These are phyloP conservation scores for Fusarium sambucinum DNA, from an alignment of 2,329 filamentous ascomycete genomes.

Conservation along the genomic window DNA sequence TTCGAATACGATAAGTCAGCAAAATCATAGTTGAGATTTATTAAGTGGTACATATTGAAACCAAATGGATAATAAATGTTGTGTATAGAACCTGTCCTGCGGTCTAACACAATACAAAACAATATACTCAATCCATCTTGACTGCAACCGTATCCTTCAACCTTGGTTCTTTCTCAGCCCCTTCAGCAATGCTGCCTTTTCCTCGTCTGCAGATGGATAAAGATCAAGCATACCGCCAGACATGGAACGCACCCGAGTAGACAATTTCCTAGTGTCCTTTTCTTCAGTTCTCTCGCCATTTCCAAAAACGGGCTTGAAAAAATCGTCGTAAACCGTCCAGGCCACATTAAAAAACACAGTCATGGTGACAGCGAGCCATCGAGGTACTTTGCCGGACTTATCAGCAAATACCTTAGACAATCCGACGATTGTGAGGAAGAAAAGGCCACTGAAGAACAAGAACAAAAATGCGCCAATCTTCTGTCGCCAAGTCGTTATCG, in stretches of 20 bases:
- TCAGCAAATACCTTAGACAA: constrained; percentile 66
- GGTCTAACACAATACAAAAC: neutral
- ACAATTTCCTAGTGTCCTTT: constrained; percentile 29
- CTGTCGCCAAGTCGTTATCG: constrained; percentile 75
- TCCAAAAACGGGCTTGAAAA: constrained; percentile 75
- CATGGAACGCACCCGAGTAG: constrained; percentile 16
- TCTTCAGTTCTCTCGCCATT: constrained; percentile 80
- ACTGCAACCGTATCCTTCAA: neutral
- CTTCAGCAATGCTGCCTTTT: constrained; percentile 43
- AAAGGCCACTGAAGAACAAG: constrained; percentile 65
- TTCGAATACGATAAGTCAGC: neutral
- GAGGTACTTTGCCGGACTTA: constrained; percentile 74
- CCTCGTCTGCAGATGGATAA: constrained; percentile 36
- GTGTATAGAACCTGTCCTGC: neutral
- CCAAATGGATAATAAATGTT: neutral
- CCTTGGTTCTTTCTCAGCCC: constrained; percentile 7
- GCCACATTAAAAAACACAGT: constrained; percentile 64
- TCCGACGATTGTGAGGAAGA: constrained; percentile 66
- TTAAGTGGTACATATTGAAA: neutral
- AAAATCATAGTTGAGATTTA: neutral
- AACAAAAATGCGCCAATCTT: constrained; percentile 73
- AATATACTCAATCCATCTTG: neutral
- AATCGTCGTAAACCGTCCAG: constrained; percentile 61
- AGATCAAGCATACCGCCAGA: constrained; percentile 16
- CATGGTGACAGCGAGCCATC: constrained; percentile 70